Evolutionary conservation across 2,329 filamentous ascomycete genomes (phyloP).

Genomic region (Fusarium nodosum): DNA sequence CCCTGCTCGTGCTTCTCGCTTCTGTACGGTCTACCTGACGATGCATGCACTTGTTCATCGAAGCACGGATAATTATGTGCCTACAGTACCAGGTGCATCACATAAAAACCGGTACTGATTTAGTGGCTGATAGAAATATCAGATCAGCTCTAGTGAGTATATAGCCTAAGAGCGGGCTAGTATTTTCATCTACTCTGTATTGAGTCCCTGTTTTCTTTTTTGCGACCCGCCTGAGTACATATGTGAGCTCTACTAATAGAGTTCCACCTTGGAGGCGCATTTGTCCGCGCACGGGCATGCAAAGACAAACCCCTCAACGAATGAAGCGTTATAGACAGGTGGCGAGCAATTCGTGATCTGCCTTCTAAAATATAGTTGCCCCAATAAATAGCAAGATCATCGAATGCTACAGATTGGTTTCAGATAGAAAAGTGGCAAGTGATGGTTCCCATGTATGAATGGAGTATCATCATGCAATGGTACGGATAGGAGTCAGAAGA

Average conservation of each 20-base stretch:
- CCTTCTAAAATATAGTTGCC: conserved; percentile 7
- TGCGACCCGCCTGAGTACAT: too few species aligned
- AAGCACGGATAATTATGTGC: neutral
- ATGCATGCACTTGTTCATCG: conserved; percentile 32
- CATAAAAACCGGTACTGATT: too few species aligned
- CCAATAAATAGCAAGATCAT: neutral
- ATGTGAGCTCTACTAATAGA: neutral
- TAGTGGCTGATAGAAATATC: too few species aligned
- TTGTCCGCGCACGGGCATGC: conserved; percentile 8
- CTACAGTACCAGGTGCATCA: too few species aligned
- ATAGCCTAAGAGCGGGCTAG: too few species aligned
- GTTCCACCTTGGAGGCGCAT: neutral
- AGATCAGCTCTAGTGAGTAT: too few species aligned
- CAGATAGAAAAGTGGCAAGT: conserved; percentile 27
- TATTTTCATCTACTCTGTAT: too few species aligned
- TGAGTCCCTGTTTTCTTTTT: too few species aligned
- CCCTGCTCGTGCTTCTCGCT: conserved; percentile 27
- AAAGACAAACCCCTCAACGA: neutral
- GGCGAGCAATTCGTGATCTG: conserved; percentile 10
- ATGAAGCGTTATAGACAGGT: conserved; percentile 1
- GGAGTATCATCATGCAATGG: neutral
- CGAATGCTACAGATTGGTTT: conserved; percentile 27
- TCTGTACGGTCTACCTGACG: conserved; percentile 27
- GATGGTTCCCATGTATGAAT: neutral
- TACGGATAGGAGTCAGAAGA: conserved; percentile 8